These are phyloP conservation scores for Coemansia sp. DNA, from an alignment of 192 early-diverging fungal genomes.

Conservation along the genomic window DNA sequence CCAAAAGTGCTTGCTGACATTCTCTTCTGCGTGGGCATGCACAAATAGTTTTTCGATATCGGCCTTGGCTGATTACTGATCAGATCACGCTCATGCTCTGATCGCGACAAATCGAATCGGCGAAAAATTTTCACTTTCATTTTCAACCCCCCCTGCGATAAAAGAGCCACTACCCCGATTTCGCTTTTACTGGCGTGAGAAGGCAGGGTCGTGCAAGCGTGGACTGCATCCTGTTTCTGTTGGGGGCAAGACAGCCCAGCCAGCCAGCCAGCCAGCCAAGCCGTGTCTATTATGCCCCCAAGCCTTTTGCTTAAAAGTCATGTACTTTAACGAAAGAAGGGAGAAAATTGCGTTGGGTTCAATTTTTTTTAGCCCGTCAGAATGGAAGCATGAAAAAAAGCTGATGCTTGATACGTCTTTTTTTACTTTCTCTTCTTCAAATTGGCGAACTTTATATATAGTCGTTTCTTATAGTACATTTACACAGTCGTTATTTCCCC, in stretches of 20 bases:
- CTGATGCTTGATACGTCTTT: not conserved
- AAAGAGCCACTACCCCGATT: not conserved
- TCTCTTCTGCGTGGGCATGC: conserved; percentile 30
- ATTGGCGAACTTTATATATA: conserved; percentile 21
- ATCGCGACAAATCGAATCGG: conserved; percentile 12
- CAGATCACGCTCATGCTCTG: not conserved
- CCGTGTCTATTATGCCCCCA: not conserved
- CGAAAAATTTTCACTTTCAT: conserved; percentile 18
- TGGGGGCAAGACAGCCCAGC: conserved; percentile 1
- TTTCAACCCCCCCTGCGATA: not conserved
- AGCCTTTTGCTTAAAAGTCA: not conserved
- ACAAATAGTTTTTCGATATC: too few relatives aligned
- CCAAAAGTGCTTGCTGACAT: conserved; percentile 30
- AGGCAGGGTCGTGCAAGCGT: not conserved
- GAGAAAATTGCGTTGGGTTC: conserved; percentile 2
- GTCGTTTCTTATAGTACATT: conserved; percentile 14
- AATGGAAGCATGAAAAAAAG: not conserved
- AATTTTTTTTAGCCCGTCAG: not conserved
- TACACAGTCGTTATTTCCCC: conserved; percentile 21
- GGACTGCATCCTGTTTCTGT: not conserved
- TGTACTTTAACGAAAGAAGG: not conserved
- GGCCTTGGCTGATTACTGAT: not conserved
- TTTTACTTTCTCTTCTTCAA: conserved; percentile 27
- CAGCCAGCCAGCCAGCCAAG: not conserved
- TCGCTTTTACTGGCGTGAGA: not conserved